phyloP scores from a whole-genome alignment of 2,329 filamentous ascomycete genomes.

The Geosmithia flava region DNA sequence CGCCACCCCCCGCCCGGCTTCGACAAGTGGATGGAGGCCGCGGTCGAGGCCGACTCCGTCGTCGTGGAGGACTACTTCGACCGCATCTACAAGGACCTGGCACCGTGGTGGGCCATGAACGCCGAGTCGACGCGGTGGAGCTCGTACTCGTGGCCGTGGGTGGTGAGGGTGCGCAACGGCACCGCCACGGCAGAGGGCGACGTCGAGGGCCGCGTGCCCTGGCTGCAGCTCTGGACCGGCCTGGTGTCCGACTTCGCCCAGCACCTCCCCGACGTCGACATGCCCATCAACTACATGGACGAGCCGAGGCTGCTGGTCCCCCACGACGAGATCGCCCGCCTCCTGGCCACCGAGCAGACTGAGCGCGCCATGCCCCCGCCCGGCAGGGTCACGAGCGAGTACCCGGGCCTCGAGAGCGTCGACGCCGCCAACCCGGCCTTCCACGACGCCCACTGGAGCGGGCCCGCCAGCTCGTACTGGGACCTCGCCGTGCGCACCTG shows the following conservation, averaged over 20 bases:
- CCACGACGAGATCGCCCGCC: slow-evolving; percentile 39
- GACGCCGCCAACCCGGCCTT: slow-evolving; percentile 18
- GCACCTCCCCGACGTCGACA: slow-evolving; percentile 50
- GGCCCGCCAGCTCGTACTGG: slow-evolving; percentile 36
- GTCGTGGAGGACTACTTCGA: slow-evolving; percentile 53
- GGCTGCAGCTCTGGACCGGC: slow-evolving; percentile 33
- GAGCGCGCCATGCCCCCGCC: slow-evolving; percentile 28
- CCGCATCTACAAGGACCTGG: slow-evolving; percentile 49
- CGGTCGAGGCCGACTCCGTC: slow-evolving; percentile 35
- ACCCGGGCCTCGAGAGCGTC: slow-evolving; percentile 24
- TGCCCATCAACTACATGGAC: slow-evolving; percentile 53
- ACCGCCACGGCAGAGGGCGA: slow-evolving; percentile 25
- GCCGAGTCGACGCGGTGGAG: slow-evolving; percentile 22
- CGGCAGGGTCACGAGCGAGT: slow-evolving; percentile 28
- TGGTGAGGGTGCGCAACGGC: slow-evolving; percentile 35
- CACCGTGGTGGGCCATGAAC: slow-evolving; percentile 47
- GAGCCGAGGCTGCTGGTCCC: slow-evolving; percentile 50
- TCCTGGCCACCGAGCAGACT: slow-evolving; percentile 33
- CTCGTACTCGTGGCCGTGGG: slow-evolving; percentile 29
- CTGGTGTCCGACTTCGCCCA: slow-evolving; percentile 38
- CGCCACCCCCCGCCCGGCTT: slow-evolving; percentile 54
- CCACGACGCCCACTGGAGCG: slow-evolving; percentile 35
- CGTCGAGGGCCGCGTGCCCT: slow-evolving; percentile 24
- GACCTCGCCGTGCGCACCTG: slow-evolving; percentile 43
- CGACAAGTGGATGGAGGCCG: slow-evolving; percentile 44